Evolutionary conservation across 768 basidiomycete genomes (phyloP).

Genomic region (Crepidotus variabilis): DNA sequence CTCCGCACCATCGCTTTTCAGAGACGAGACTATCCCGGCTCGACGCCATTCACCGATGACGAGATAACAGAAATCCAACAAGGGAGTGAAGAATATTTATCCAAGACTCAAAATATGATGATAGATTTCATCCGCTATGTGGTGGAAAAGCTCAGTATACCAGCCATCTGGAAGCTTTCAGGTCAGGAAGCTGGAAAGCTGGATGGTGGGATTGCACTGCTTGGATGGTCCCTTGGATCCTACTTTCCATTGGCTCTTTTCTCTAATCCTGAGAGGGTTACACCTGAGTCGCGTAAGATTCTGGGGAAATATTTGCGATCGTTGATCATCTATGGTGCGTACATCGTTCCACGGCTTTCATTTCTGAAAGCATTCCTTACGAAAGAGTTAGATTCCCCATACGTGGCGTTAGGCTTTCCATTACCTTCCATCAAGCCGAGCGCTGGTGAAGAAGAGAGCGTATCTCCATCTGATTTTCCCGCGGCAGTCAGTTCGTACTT

Average conservation of each 20-base stretch:
- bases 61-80: background rate
- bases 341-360: background rate
- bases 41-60: background rate
- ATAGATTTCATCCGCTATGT: background rate
- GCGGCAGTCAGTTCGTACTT: background rate
- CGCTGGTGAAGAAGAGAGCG: background rate
- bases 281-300: background rate
- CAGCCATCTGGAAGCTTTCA: too few relatives aligned
- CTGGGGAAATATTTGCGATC: background rate
- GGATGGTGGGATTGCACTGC: background rate
- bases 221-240: background rate
- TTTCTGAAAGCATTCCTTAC: background rate
- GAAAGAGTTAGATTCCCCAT: background rate
- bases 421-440: background rate
- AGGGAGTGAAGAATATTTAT: background rate
- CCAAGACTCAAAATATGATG: background rate
- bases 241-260: background rate
- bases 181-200: background rate
- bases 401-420: background rate
- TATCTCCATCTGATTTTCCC: background rate
- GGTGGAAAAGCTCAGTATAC: background rate
- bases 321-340: background rate
- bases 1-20: background rate
- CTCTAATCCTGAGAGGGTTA: background rate
- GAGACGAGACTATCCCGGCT: background rate